phyloP scores from a whole-genome alignment of 2,329 filamentous ascomycete genomes.

The Xylaria sp. region DNA sequence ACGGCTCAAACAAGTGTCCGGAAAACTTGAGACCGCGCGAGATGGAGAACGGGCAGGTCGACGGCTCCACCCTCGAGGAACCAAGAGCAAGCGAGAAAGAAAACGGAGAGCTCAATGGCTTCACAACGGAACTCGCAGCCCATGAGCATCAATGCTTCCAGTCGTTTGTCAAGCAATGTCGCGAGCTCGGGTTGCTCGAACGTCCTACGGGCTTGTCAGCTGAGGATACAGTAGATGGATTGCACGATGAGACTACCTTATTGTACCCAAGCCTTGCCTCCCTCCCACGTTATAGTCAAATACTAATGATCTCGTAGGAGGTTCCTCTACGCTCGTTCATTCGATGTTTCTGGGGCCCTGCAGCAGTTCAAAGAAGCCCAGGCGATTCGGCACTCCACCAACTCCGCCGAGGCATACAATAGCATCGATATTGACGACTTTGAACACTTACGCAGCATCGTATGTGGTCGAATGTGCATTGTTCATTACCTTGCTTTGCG shows the following conservation, averaged over 20 bases:
- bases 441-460: constrained; percentile 27
- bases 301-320: constrained; percentile 15
- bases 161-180: constrained; percentile 28
- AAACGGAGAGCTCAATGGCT: constrained; percentile 20
- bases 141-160: constrained; percentile 20
- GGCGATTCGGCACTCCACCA: constrained; percentile 25
- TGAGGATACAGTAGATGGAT: constrained; percentile 30
- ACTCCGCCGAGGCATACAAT: constrained; percentile 22
- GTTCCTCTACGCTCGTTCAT: constrained; percentile 29
- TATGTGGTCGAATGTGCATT: constrained; percentile 9
- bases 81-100: constrained; percentile 8
- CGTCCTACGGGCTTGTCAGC: constrained; percentile 23
- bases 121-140: constrained; percentile 18
- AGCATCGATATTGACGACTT: constrained; percentile 33
- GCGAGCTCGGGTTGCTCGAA: constrained; percentile 27
- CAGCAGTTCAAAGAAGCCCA: constrained; percentile 33
- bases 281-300: no score
- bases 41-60: constrained; percentile 25
- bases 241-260: constrained; percentile 29
- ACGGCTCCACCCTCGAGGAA: constrained; percentile 16
- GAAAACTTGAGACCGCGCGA: constrained; percentile 2
- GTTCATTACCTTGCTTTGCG: background rate
- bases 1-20: background rate
- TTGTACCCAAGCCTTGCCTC: constrained; percentile 14
- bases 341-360: constrained; percentile 24